These are phyloP conservation scores for Beta vulgaris DNA, from an alignment of 148 eudicot genomes.

Conservation along the genomic window DNA sequence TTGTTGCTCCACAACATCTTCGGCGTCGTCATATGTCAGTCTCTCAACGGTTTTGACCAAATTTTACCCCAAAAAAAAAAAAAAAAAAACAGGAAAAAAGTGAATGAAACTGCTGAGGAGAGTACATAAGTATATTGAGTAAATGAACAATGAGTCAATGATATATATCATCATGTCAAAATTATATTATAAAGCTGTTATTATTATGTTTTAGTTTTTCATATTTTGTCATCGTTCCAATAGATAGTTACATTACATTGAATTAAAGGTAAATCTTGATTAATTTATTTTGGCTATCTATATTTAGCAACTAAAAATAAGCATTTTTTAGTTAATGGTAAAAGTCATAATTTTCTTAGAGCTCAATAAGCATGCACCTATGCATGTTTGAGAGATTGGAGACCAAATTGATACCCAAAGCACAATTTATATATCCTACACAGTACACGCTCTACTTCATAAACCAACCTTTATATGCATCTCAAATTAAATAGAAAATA, in stretches of 20 bases:
- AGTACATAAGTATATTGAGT: slow-evolving; percentile 15
- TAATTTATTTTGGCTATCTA: too few species aligned
- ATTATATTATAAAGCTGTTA: slow-evolving; percentile 11
- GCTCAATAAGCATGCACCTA: too few species aligned
- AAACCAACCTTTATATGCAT: too few species aligned
- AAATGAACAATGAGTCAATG: neutral
- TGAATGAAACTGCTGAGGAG: slow-evolving; percentile 10
- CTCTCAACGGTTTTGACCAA: slow-evolving; percentile 77
- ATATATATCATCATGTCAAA: neutral
- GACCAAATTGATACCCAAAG: too few species aligned
- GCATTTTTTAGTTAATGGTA: too few species aligned
- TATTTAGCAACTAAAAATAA: too few species aligned
- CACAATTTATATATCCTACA: too few species aligned
- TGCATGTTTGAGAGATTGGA: too few species aligned
- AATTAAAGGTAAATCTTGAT: too few species aligned
- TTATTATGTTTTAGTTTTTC: neutral
- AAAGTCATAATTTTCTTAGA: too few species aligned
- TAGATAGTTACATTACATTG: neutral
- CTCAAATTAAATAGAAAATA: too few species aligned
- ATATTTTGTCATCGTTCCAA: neutral
- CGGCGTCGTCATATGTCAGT: slow-evolving; percentile 63
- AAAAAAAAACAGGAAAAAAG: neutral
- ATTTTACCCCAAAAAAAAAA: neutral
- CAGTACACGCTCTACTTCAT: too few species aligned
- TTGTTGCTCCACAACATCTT: slow-evolving; percentile 58